Conservation (phyloP, 1,284 basidiomycete species). For the Ceratobasidium sp. region DNA sequence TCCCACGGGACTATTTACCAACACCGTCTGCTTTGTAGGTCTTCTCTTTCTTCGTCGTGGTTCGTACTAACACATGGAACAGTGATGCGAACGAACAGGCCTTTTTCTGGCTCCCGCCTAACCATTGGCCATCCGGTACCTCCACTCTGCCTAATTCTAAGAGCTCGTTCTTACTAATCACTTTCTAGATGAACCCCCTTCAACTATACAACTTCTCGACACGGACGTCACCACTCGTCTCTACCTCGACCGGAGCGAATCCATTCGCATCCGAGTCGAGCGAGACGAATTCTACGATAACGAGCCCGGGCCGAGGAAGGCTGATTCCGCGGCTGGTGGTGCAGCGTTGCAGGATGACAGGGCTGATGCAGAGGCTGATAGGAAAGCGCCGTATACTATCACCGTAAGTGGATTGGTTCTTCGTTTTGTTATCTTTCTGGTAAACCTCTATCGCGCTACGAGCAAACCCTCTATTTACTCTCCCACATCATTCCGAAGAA, state of each 20-base stretch:
- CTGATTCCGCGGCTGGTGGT: conserved; percentile 54
- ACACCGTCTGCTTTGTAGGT: conserved; percentile 81
- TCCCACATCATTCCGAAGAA: no score
- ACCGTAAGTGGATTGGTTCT: conserved; percentile 62
- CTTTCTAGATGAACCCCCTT: conserved; percentile 50
- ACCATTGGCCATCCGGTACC: conserved; percentile 23
- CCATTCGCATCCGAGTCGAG: conserved; percentile 89
- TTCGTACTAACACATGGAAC: conserved; percentile 41
- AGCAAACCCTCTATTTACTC: conserved; percentile 28
- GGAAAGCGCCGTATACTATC: conserved; percentile 77
- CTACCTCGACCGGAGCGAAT: conserved; percentile 86
- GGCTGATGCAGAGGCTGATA: conserved; percentile 59
- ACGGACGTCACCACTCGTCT: conserved; percentile 75
- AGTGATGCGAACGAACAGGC: conserved; percentile 85
- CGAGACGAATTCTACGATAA: conserved; percentile 90
- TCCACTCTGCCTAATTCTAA: background rate
- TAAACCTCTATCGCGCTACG: background rate
- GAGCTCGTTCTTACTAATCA: background rate
- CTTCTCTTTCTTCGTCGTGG: background rate
- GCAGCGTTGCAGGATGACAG: conserved; percentile 66
- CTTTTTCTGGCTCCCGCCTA: conserved; percentile 59
- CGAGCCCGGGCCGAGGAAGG: conserved; percentile 86
- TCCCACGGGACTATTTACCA: conserved; percentile 76
- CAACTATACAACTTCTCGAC: conserved; percentile 73
- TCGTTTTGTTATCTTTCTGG: background rate